phyloP scores from a whole-genome alignment of 106 monocot genomes.

The Agapanthus africanus region DNA sequence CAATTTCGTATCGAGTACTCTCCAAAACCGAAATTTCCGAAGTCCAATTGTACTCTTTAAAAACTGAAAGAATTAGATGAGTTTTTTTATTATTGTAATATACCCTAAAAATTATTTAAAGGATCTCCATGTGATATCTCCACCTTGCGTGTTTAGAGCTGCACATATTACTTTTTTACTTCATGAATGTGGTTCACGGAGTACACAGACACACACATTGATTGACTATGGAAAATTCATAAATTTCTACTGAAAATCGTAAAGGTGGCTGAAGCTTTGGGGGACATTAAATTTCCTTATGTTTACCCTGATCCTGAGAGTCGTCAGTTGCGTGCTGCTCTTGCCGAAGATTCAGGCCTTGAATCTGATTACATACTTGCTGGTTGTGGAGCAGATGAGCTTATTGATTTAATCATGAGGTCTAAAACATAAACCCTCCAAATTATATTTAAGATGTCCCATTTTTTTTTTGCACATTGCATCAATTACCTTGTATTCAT shows the following conservation, averaged over 20 bases:
- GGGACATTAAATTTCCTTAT: conserved; percentile 79
- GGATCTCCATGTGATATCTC: no score
- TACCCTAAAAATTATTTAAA: no score
- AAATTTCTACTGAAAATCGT: conserved; percentile 6
- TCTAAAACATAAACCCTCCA: conserved; percentile 15
- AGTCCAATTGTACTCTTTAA: no score
- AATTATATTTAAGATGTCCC: background rate
- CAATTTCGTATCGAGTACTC: no score
- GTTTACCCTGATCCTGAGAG: conserved; percentile 97
- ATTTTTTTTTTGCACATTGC: background rate
- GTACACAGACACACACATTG: background rate
- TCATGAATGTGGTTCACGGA: background rate
- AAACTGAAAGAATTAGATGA: no score
- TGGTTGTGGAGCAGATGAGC: conserved; percentile 97
- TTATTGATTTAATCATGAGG: conserved; percentile 99
- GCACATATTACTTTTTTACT: background rate
- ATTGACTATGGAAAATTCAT: background rate
- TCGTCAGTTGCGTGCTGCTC: conserved; percentile 76
- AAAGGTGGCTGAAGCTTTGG: conserved; percentile 88
- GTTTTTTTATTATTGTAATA: no score
- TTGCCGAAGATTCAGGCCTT: conserved; percentile 89
- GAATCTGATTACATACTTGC: conserved; percentile 85
- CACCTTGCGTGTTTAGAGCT: no score
- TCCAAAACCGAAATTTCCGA: no score
- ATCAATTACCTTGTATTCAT: background rate